Evolutionary conservation across 352 stramenopile genomes (phyloP).

Genomic region (Pythium pectinolyticum): DNA sequence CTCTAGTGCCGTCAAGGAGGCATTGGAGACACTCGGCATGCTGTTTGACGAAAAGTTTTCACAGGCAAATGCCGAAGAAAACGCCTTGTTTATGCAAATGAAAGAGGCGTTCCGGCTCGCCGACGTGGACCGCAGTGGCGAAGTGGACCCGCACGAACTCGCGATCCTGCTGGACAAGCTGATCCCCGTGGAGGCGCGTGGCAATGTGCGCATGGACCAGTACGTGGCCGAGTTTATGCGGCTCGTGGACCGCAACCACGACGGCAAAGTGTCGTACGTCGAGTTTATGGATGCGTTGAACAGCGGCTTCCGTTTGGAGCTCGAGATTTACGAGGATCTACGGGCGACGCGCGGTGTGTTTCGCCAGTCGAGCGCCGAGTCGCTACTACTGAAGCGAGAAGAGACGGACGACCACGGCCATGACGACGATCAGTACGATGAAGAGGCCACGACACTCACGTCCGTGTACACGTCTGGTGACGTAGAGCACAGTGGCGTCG

Average conservation of each 20-base stretch:
- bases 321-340: conserved; percentile 79
- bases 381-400: too few species aligned
- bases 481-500: background rate
- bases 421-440: background rate
- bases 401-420: background rate
- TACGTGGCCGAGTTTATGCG: conserved; percentile 81
- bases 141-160: conserved; percentile 62
- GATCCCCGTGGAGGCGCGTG: conserved; percentile 49
- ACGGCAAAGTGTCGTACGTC: conserved; percentile 61
- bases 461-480: background rate
- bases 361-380: background rate
- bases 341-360: conserved; percentile 4
- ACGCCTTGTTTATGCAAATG: conserved; percentile 75
- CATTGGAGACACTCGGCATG: conserved; percentile 53
- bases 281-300: conserved; percentile 83
- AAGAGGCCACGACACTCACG: background rate
- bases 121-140: conserved; percentile 57
- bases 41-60: conserved; percentile 65
- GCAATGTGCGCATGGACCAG: conserved; percentile 55
- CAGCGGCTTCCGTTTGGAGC: conserved; percentile 65
- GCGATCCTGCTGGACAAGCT: conserved; percentile 64
- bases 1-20: conserved; percentile 39
- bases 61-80: conserved; percentile 51
- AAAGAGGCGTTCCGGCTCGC: conserved; percentile 72
- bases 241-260: conserved; percentile 64